Evolutionary conservation across 2,329 filamentous ascomycete species (phyloP), one percentile per base, ranked within the genome.

Genomic region (Thelonectria blattea): DNA sequence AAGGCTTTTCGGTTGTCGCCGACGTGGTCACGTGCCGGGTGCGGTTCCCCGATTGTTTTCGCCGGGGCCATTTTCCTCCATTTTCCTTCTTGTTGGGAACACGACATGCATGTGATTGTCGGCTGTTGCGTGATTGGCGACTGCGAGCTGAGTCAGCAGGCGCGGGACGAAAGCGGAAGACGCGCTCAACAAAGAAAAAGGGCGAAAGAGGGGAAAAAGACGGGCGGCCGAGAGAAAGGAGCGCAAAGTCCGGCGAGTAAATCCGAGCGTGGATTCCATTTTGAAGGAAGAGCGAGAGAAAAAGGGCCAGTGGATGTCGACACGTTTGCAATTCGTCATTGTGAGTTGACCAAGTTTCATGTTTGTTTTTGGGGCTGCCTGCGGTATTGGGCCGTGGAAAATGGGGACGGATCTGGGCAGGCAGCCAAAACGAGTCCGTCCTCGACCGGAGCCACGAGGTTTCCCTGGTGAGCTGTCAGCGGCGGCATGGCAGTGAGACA

Each of bases 241-340:
- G 41, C 34, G 45, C 41, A 50, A 53, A 41, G 22, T 32, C 52
- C 57, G 57, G 57, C 41, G 43, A 42, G 24, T 52, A 51, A 32
- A 30, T 47, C 57, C 57, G 57, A 45, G 17, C 32, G 32, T 10
- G 32, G 32, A 54, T 50, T n/a, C n/a, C n/a, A n/a, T n/a, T n/a
- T n/a, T n/a, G n/a, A n/a, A n/a, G n/a, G n/a, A 20, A 39, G 17
- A 51, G 46, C 47, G 32, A 9, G n/a, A n/a, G n/a, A n/a, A n/a
- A 7, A 39, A 47, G 52, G 45, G 34, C 52, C 57, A 55, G 46
- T 55, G 32, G 34, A 41, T 60, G 42, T 52, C 52, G 52, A 52
- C 58, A 60, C 58, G 58, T 60, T 60, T 52, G 58, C 52, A 56
- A 56, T 52, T 43, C 52, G 42, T 27, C 37, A 42, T 49, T 22